Base-by-base conservation (phyloP, 257 asterid genomes). In the Eustoma russellianum region DNA sequence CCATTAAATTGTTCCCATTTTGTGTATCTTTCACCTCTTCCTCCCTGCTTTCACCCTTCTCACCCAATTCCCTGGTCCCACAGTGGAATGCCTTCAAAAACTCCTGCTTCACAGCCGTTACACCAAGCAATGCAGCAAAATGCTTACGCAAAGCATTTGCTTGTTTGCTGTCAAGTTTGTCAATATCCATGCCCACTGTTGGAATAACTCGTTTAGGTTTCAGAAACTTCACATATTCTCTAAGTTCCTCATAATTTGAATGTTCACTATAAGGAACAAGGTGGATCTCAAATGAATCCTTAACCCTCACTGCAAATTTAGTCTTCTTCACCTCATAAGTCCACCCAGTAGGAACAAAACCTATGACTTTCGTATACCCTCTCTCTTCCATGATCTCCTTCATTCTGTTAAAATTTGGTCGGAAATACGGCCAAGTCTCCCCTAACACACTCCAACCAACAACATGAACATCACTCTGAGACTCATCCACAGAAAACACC, bases 271-370 rank as follows among this genome's bases (percentile, higher is more conserved):
- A 90, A 10, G 98, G 98, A 59, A 90, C 98, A 14, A 90, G 98
- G 83, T 90, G 98, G 9, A 86, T 86, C 75, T 90, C 98, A 51
- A 78, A 70, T 2, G 88, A 68, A 73, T 80, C 98, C 70, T 83
- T 82, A 13, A 46, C 79, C 77, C 88, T 83, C 65, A 83, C 91
- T 0, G 91, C 60, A 77, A 90, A 90, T 65, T 83, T 86, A 58
- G 75, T 80, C 62, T 66, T 65, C 83, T 79, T 82, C 49, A 86
- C 80, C 70, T 86, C 96, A 69, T 81, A 90, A 24, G 96, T 90
- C 98, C 98, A 90, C 47, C 98, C 96, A 0, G 96, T 86, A 5
- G 93, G 98, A 60, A 86, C 95, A 78, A 90, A 86, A 24, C 98
- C 95, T 43, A 35, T 86, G 33, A 86, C 88, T 74, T 70, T 86